Conservation (phyloP, 331 rosid genomes). For the Prunus yedoensis region DNA sequence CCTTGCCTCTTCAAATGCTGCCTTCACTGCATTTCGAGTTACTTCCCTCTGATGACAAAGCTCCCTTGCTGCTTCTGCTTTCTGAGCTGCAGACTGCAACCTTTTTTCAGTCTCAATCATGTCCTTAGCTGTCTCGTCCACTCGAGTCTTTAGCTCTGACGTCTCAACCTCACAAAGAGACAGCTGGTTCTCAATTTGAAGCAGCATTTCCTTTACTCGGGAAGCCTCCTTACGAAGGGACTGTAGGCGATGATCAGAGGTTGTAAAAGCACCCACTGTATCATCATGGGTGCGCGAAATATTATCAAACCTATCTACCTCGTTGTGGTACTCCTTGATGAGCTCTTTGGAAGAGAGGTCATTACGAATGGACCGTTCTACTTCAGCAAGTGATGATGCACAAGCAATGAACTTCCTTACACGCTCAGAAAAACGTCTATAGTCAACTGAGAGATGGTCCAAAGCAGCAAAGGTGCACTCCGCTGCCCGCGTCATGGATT, state of each 20-base stretch:
- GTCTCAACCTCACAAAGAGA: slow-evolving; percentile 36
- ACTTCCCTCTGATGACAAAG: slow-evolving; percentile 9
- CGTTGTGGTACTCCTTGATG: slow-evolving; percentile 22
- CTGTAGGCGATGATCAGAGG: slow-evolving; percentile 17
- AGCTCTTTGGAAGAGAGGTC: slow-evolving; percentile 28
- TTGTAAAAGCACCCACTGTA: slow-evolving; percentile 21
- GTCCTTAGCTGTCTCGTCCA: slow-evolving; percentile 14
- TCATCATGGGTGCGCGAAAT: slow-evolving; percentile 15
- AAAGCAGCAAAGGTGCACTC: slow-evolving; percentile 23
- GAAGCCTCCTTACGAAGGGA: slow-evolving; percentile 37
- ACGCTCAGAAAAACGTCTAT: slow-evolving; percentile 30
- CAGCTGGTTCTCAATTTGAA: slow-evolving; percentile 27
- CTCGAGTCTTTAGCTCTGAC: slow-evolving; percentile 26
- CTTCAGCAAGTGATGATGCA: slow-evolving; percentile 28
- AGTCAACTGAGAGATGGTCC: slow-evolving; percentile 22
- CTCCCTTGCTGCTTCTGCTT: slow-evolving; percentile 13
- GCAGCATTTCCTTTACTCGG: slow-evolving; percentile 32
- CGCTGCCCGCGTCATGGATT: slow-evolving; percentile 38
- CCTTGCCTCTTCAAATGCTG: slow-evolving; percentile 26
- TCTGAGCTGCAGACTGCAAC: slow-evolving; percentile 22
- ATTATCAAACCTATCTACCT: slow-evolving; percentile 24
- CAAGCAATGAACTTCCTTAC: slow-evolving; percentile 40
- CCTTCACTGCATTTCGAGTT: slow-evolving; percentile 29
- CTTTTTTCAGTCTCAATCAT: slow-evolving; percentile 21
- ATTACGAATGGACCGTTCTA: slow-evolving; percentile 23